phyloP scores from a whole-genome alignment of 805 yeast species.

The Saturnispora ahearnii region DNA sequence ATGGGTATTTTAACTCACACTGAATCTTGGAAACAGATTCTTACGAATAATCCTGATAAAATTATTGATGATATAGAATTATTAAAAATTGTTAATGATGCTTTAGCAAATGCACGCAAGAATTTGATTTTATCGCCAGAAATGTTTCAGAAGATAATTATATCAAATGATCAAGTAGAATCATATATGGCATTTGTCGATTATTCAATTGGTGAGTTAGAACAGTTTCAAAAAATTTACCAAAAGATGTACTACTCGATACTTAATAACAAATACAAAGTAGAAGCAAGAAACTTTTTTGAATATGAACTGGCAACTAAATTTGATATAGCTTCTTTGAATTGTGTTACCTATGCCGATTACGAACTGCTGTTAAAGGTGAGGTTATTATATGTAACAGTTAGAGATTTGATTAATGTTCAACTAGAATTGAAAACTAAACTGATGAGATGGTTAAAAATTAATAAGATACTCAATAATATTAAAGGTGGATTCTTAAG shows the following conservation, averaged over 20 bases:
- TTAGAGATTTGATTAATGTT: conserved; percentile 32
- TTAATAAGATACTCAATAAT: conserved; percentile 1
- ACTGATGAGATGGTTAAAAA: conserved; percentile 3
- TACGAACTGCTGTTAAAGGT: background rate
- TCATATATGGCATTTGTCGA: conserved; percentile 41
- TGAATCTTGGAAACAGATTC: background rate
- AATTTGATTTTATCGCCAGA: background rate
- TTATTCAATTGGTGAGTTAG: conserved; percentile 37
- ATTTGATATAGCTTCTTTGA: background rate
- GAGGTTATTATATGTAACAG: conserved; percentile 13
- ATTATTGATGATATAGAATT: conserved; percentile 3
- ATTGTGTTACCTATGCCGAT: background rate
- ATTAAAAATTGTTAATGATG: background rate
- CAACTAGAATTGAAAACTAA: conserved; percentile 23
- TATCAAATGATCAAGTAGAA: conserved; percentile 31
- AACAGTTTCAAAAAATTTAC: conserved; percentile 23
- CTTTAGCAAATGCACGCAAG: background rate
- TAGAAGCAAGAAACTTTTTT: conserved; percentile 25
- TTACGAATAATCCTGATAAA: background rate
- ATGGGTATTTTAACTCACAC: conserved; percentile 11
- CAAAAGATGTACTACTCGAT: conserved; percentile 29
- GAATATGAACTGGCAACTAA: background rate
- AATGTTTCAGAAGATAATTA: conserved; percentile 4
- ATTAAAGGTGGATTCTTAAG: background rate
- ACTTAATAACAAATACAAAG: conserved; percentile 21